Base-by-base conservation (phyloP, 1,139 yeast species). In the Blastobotrys buckinghamii region DNA sequence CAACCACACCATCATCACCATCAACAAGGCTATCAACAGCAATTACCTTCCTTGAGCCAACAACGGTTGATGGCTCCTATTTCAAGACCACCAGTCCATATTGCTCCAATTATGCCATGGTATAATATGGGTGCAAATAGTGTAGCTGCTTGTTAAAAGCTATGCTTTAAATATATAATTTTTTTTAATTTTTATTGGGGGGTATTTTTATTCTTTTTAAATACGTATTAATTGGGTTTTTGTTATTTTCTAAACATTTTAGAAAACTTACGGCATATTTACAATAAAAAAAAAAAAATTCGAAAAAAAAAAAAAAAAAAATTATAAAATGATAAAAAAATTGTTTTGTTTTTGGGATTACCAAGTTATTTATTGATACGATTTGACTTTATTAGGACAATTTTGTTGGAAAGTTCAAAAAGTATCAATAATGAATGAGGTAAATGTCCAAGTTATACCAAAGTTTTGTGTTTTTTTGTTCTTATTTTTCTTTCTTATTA, bases 71-170 rank as follows among this genome's bases (percentile, higher is more conserved):
- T 36, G 39, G 22, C 35, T n/a, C 34, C 35, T 13, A 29, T 24
- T 26, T 20, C 13, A 39, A 15, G 26, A 17, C 38, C 30, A 26
- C 46, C 46, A 27, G n/a, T 32, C 13, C 24, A 32, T n/a, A 26
- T 24, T 15, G 34, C 29, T 7, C 44, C 38, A 30, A 20, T 42
- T 15, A 37, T 37, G 40, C 39, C 41, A 8, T 46, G 49, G 49
- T 42, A 32, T 22, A 45, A 42, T 22, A 24, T 43, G 27, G 40
- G 40, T 37, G 40, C 26, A 4, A 37, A 20, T 17, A 36, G 45
- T 19, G 49, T 46, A 12, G 49, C 49, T 12, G 49, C 49, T 33
- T 39, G 44, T 22, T 39, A 33, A 24, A 37, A 19, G 10, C 3
- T 22, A 34, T 22, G 24, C 6, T 22, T 7, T 22, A 22, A 5